Conservation (phyloP, 805 yeast genomes). For the Yamadazyma sp. region DNA sequence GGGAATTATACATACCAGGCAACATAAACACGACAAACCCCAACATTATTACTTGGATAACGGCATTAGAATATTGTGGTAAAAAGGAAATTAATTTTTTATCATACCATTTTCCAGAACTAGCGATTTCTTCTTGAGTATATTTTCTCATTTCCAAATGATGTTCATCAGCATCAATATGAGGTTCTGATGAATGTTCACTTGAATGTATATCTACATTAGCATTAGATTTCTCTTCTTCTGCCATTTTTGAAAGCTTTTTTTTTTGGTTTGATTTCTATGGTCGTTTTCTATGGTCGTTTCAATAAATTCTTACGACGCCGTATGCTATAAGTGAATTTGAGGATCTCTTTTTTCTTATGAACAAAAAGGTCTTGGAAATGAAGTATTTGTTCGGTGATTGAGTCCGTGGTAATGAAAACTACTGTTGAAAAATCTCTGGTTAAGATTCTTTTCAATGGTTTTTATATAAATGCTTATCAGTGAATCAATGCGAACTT, state of each 20-base stretch:
- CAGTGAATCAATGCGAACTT: no score
- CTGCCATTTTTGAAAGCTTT: constrained; percentile 5
- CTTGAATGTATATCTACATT: constrained; percentile 11
- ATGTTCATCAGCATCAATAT: constrained; percentile 9
- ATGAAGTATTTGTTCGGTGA: no score
- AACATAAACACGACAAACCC: constrained; percentile 47
- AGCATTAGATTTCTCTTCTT: constrained; percentile 10
- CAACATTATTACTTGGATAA: constrained; percentile 44
- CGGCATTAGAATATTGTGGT: constrained; percentile 37
- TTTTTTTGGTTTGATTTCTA: no score
- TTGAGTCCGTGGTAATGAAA: no score
- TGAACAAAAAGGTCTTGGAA: no score
- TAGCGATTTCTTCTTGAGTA: constrained; percentile 26
- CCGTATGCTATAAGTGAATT: no score
- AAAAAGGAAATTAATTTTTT: constrained; percentile 20
- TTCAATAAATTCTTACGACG: no score
- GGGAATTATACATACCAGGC: constrained; percentile 54
- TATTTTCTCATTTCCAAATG: constrained; percentile 21
- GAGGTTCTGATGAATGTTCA: constrained; percentile 9
- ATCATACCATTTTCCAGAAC: constrained; percentile 41
- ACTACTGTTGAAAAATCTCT: no score
- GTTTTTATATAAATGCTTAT: no score
- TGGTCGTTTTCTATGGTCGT: no score
- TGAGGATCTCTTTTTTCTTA: no score
- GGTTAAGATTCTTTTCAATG: no score